Evolutionary conservation across 2,329 filamentous ascomycete genomes (phyloP), one percentile per base, ranked within the genome.

Genomic region (Ilyonectria robusta): DNA sequence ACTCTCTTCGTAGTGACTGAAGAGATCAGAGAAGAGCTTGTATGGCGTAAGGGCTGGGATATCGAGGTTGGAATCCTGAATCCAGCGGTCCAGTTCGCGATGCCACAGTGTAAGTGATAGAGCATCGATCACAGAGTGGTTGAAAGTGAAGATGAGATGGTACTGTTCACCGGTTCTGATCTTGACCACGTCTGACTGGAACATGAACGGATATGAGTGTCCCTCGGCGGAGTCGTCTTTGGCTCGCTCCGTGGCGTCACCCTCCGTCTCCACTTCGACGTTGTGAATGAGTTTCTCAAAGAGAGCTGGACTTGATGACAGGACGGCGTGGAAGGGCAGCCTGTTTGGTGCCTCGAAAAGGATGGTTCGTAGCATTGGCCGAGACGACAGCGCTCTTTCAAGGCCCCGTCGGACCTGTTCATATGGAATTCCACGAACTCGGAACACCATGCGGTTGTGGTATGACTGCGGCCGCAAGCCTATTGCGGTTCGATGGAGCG

Each of bases 51-150:
- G 55, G 5, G 61, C 53, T 2, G 77, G 72, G 2, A 75, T 61
- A 0, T 66, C n/a, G 1, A 65, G 29, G 5, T 72, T 60, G 4
- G 59, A 23, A 42, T 77, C 64, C 35, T 68, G 58, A 6, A 82
- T 74, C 37, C 77, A 72, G 4, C 69, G 73, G 59, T 79, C 77
- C 2, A 82, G 71, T 50, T 82, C 78, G 44, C 75, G 73, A 37
- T 80, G 75, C 73, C 75, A 79, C 4, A 78, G 71, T 13, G 77
- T 69, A 8, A 82, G 68, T 1, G 76, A 78, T 50, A 81, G 48
- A 15, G 78, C 80, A 65, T 82, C 80, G 29, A 80, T 73, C 42
- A 78, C 68, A 47, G 78, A 79, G 66, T 82, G 80, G 60, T 77
- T 81, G 56, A 79, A 80, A 0, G 75, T 78, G 50, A 80, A 65